Evolutionary conservation across 2,329 filamentous ascomycete species (phyloP).

Genomic region (Venturia nashicola): DNA sequence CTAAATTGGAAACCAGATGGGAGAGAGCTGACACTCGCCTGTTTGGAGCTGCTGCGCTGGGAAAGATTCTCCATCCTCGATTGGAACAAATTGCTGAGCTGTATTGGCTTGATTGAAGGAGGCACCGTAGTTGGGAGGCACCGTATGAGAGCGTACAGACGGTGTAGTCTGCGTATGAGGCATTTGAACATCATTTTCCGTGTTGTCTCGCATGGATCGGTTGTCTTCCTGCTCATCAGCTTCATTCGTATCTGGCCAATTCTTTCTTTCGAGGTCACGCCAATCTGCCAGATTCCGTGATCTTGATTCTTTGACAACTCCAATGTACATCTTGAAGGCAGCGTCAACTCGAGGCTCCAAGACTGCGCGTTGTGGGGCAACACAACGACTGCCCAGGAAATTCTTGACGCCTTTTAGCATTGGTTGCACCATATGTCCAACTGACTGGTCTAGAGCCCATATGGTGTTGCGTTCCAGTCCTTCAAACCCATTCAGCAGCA

Average conservation of each 20-base stretch:
- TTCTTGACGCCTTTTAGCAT: background rate
- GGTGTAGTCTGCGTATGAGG: background rate
- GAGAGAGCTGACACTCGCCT: background rate
- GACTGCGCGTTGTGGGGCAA: background rate
- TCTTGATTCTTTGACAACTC: background rate
- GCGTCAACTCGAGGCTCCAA: background rate
- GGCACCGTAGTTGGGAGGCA: background rate
- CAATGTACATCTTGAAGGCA: background rate
- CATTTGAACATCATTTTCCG: background rate
- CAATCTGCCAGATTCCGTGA: background rate
- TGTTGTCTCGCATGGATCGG: background rate
- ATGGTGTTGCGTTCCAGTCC: background rate
- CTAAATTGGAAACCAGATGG: background rate
- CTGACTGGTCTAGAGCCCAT: background rate
- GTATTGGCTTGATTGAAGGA: background rate
- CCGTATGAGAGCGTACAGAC: background rate
- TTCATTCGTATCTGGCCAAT: background rate
- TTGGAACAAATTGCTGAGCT: background rate
- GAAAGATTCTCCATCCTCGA: background rate
- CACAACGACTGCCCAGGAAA: background rate
- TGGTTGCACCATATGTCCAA: background rate
- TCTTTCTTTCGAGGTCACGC: background rate
- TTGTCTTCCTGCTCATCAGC: background rate
- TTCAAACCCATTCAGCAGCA: background rate
- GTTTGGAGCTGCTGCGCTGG: background rate